Conservation (phyloP, 768 basidiomycete genomes). For the Dentipellis sp. region DNA sequence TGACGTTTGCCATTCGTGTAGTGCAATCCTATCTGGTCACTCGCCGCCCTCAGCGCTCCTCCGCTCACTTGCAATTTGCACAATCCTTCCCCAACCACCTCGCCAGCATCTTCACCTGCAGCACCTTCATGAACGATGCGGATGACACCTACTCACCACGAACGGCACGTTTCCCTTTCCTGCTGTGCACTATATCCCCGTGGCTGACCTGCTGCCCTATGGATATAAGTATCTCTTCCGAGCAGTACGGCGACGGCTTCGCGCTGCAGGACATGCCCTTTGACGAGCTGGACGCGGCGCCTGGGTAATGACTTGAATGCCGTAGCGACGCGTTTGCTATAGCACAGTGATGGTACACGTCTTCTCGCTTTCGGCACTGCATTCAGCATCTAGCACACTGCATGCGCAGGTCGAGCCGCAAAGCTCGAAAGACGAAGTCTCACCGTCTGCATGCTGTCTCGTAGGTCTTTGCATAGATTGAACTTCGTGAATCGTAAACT, state of each 20-base stretch:
- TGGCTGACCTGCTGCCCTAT: conserved; percentile 6
- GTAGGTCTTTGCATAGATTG: no score
- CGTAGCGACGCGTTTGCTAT: no score
- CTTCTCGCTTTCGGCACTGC: no score
- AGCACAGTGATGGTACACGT: no score
- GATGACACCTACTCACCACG: conserved; percentile 20
- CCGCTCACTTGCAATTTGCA: conserved; percentile 17
- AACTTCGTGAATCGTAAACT: no score
- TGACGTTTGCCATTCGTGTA: not conserved
- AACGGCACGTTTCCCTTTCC: conserved; percentile 11
- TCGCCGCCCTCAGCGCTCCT: conserved; percentile 15
- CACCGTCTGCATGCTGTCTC: no score
- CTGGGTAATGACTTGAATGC: no score
- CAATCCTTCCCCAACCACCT: conserved; percentile 18
- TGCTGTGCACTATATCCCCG: not conserved
- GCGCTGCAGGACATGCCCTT: conserved; percentile 17
- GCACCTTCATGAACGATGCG: conserved; percentile 23
- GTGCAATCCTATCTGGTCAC: conserved; percentile 14
- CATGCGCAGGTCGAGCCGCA: no score
- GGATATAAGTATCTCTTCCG: conserved; percentile 13
- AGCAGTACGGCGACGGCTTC: conserved; percentile 14
- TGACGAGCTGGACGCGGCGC: conserved; percentile 16
- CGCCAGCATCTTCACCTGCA: conserved; percentile 24
- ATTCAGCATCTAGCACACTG: no score
- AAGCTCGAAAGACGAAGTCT: no score